Base-by-base conservation (phyloP, 169 alveolate species). In the Perkinsus olseni region DNA sequence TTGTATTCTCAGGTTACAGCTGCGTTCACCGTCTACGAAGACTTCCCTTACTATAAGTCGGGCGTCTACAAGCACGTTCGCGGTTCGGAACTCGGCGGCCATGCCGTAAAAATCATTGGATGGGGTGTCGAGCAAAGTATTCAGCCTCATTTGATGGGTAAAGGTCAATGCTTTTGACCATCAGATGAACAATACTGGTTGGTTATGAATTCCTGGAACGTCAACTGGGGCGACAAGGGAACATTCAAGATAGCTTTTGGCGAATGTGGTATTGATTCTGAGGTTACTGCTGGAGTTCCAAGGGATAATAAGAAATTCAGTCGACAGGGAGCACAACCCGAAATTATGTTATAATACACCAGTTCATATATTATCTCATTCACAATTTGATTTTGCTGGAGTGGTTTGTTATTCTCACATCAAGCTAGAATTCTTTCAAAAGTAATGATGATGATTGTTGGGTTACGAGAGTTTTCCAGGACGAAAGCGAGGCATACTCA, bases 91-190 rank as follows among this genome's bases (percentile, higher is more conserved):
- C 62, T 94, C 31, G 99, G 98, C 20, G 97, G 97, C 21, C 98
- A 96, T 93, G 96, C 99, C 36, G 95, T 97, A 45, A 97, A 97
- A 93, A 96, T 97, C 38, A 91, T 96, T 38, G 98, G 98, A 74
- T 97, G 97, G 97, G 98, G 97, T 36, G 94, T 92, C 31, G 96
- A 95, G 92, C 82, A 62, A 62, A 28, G 82, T 36, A 31, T 10
- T 0, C 93, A 91, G 37, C 82, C 37, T 8, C 28, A 13, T 4
- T 62, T n/a, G n/a, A n/a, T n/a, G n/a, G n/a, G n/a, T n/a, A n/a
- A n/a, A n/a, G n/a, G 37, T 62, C 36, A 62, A 62, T 21, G 34
- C 17, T 0, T 21, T 62, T 62, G 28, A 24, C 31, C 10, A 40
- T 62, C 34, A 62, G 82, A 62, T 28, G 91, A 51, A 36, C 94